Evolutionary conservation across 257 asterid genomes (phyloP).

Genomic region (Ocimum tenuiflorum): DNA sequence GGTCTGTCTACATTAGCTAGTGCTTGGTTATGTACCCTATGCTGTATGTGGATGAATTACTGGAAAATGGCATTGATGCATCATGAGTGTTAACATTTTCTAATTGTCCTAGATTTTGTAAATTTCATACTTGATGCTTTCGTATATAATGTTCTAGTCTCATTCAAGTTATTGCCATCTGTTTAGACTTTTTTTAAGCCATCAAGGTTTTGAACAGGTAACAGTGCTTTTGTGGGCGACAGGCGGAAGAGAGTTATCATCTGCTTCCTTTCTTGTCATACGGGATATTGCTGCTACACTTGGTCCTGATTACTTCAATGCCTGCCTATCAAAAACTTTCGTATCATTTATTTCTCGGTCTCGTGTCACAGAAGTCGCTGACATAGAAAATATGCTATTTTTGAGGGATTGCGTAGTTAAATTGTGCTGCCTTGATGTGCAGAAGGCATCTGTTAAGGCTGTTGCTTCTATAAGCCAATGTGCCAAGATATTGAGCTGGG

Average conservation of each 20-base stretch:
- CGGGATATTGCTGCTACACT: conserved; percentile 46
- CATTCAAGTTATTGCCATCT: not conserved
- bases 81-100: not conserved
- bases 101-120: not conserved
- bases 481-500: conserved; percentile 59
- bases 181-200: conserved; percentile 1
- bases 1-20: not conserved
- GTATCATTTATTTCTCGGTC: conserved; percentile 52
- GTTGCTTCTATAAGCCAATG: conserved; percentile 59
- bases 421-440: conserved; percentile 68
- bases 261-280: conserved; percentile 55
- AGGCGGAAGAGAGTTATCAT: conserved; percentile 54
- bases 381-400: conserved; percentile 54
- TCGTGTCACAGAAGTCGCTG: conserved; percentile 50
- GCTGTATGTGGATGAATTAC: not conserved
- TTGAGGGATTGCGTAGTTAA: conserved; percentile 62
- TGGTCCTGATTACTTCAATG: conserved; percentile 44
- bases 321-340: conserved; percentile 62
- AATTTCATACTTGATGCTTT: not conserved
- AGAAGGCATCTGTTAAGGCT: conserved; percentile 57
- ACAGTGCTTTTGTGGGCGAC: conserved; percentile 88
- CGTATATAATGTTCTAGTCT: not conserved
- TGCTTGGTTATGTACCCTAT: not conserved
- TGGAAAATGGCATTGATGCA: not conserved
- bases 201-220: conserved; percentile 43